Percentiles rank a stretch among this genome's conserved stretches.
These are phyloP conservation scores for Vicia faba DNA, from an alignment of 306 rosid species.

Conservation along the genomic window DNA sequence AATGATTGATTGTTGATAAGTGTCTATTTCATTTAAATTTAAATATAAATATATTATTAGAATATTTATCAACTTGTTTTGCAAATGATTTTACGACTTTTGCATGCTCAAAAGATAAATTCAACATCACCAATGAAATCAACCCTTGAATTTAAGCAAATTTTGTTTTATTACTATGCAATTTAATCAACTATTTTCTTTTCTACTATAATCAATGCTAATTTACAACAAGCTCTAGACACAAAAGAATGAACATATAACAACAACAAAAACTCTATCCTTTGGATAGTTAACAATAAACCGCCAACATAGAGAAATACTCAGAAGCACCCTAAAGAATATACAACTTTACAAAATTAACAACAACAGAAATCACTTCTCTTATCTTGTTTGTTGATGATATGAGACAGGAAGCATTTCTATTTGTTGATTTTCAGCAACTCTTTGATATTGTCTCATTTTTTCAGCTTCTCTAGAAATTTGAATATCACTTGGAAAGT, in stretches of 20 bases:
- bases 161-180: too few relatives aligned
- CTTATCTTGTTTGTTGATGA: constrained; percentile 41
- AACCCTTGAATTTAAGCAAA: too few relatives aligned
- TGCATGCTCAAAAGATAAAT: too few relatives aligned
- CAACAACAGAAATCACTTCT: constrained; percentile 38
- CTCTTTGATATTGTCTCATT: constrained; percentile 41
- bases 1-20: too few relatives aligned
- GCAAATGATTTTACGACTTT: too few relatives aligned
- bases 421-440: constrained; percentile 55
- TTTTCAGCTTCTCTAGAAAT: constrained; percentile 83
- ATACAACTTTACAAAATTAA: constrained; percentile 50
- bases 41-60: too few relatives aligned
- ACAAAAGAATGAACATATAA: constrained; percentile 40
- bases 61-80: too few relatives aligned
- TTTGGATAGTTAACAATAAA: constrained; percentile 59
- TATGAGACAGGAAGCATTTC: constrained; percentile 70
- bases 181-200: too few relatives aligned
- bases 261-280: constrained; percentile 52
- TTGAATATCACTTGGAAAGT: constrained; percentile 70
- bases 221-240: constrained; percentile 39
- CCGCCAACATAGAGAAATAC: constrained; percentile 49
- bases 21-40: too few relatives aligned
- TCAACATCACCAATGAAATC: too few relatives aligned
- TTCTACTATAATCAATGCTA: constrained; percentile 15
- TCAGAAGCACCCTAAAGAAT: constrained; percentile 74